These are phyloP conservation scores for Colletotrichum nymphaeae DNA, from an alignment of 2,329 filamentous ascomycete genomes.

Conservation along the genomic window DNA sequence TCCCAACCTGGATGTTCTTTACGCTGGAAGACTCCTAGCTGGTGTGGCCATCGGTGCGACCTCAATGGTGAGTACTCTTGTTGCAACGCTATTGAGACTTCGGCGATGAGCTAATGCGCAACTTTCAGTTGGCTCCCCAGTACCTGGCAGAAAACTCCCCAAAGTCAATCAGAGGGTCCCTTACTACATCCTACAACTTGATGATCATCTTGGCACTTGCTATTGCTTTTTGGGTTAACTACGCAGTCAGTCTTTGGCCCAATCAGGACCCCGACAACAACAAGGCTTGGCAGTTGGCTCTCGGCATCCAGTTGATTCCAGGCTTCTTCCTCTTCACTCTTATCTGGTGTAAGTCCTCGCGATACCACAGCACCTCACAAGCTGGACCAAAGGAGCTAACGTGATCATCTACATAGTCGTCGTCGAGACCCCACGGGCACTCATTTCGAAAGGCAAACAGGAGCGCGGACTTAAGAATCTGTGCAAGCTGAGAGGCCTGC, in stretches of 20 bases:
- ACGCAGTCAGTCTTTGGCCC: slow-evolving; percentile 41
- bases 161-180: slow-evolving; percentile 51
- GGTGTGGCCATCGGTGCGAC: slow-evolving; percentile 49
- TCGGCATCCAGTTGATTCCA: slow-evolving; percentile 52
- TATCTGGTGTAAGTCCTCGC: slow-evolving; percentile 43
- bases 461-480: slow-evolving; percentile 50
- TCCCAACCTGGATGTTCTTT: slow-evolving; percentile 47
- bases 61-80: slow-evolving; percentile 41
- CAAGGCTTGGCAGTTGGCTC: slow-evolving; percentile 48
- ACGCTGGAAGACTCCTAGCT: slow-evolving; percentile 49
- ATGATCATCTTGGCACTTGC: slow-evolving; percentile 50
- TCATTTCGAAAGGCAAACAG: slow-evolving; percentile 49
- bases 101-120: neutral
- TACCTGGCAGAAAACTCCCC: slow-evolving; percentile 54
- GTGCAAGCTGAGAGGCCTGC: slow-evolving; percentile 48
- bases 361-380: neutral
- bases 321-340: slow-evolving; percentile 48
- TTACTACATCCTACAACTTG: slow-evolving; percentile 53
- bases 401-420: slow-evolving; percentile 23
- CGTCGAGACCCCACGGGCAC: slow-evolving; percentile 36
- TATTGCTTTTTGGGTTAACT: slow-evolving; percentile 48
- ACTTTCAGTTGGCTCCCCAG: slow-evolving; percentile 47
- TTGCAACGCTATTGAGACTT: too few relatives aligned
- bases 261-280: slow-evolving; percentile 44
- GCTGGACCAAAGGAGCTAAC: neutral